A percentile compares a stretch with the other conserved stretches of the same genome.
phyloP scores from a whole-genome alignment of 176 grass and related monocot genomes.

The Lolium multiflorum region DNA sequence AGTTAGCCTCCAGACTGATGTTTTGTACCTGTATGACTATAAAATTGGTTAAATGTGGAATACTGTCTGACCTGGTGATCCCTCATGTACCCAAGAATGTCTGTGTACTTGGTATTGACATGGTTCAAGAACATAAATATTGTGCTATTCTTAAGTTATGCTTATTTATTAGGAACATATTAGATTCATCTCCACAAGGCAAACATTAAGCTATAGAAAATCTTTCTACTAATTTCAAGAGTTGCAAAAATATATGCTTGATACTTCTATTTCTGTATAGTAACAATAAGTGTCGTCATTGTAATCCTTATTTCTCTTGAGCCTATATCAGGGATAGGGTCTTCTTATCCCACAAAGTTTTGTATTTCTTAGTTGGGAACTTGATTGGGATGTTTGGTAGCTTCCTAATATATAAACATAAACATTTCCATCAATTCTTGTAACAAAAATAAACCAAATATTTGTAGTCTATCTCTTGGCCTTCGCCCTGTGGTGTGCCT shows the following conservation, averaged over 20 bases:
- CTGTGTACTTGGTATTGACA: neutral
- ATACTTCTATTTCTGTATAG: neutral
- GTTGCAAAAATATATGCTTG: neutral
- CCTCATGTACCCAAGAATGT: neutral
- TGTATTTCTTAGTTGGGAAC: slow-evolving; percentile 1
- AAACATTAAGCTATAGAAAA: neutral
- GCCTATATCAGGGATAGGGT: neutral
- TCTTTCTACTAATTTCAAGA: neutral
- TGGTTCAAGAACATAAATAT: neutral
- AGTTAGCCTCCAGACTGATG: neutral
- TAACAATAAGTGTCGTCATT: neutral
- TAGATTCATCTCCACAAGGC: neutral
- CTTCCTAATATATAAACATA: neutral
- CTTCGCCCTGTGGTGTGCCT: neutral
- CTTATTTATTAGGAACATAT: neutral
- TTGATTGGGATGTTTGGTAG: neutral
- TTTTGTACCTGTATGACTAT: neutral
- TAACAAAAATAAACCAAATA: neutral
- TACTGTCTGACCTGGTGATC: neutral
- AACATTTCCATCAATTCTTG: neutral
- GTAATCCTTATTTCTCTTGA: neutral
- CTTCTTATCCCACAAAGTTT: neutral
- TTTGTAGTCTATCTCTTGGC: neutral
- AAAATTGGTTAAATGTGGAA: neutral
- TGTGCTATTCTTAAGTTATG: neutral